Evolutionary conservation across 163 green algal genomes (phyloP), one percentile per base, ranked within the genome.

Genomic region (Scenedesmus sp.): DNA sequence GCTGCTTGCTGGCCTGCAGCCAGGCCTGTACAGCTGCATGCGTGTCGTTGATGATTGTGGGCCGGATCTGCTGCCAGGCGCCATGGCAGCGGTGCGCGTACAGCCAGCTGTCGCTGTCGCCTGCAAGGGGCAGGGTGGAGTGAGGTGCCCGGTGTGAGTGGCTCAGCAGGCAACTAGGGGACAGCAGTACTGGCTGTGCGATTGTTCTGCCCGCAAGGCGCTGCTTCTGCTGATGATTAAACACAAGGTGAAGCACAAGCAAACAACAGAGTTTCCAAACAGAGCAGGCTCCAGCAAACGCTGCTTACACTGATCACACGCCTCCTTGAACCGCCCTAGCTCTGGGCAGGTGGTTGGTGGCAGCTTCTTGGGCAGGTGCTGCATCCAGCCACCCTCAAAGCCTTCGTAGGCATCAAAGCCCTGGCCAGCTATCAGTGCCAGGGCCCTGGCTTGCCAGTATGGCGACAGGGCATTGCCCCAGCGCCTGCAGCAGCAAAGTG

Each of bases 401-500:
- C 89, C 89, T 12, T 2, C 66, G 46, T 81, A 92, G 0, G 82
- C 89, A 84, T 89, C 55, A 52, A 92, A 92, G 20, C 89, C 89
- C 62, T 92, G 70, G 16, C 89, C 89, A 67, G 89, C 89, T 46
- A 92, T 7, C 55, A 86, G 60, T 16, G 89, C 89, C 34, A 92
- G 54, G 6, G 89, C 89, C 15, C 89, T 79, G 62, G 89, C 89
- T 52, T 92, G 89, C 89, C 89, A 92, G 66, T 92, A 92, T 20
- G 82, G 82, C 16, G 60, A 86, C 20, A 92, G 84, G 0, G 52
- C 89, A 23, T 92, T 92, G 34, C 89, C 89, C 89, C 89, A 92
- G n/a, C 89, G 52, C 10, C 9, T 57, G 23, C 12, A 88, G 70
- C 70, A 79, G 70, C 23, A 79, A 7, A 23, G 23, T 16, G 70